Evolutionary conservation across 2,329 filamentous ascomycete species (phyloP), one percentile per base, ranked within the genome.

Genomic region (Trichophaea hybrida): DNA sequence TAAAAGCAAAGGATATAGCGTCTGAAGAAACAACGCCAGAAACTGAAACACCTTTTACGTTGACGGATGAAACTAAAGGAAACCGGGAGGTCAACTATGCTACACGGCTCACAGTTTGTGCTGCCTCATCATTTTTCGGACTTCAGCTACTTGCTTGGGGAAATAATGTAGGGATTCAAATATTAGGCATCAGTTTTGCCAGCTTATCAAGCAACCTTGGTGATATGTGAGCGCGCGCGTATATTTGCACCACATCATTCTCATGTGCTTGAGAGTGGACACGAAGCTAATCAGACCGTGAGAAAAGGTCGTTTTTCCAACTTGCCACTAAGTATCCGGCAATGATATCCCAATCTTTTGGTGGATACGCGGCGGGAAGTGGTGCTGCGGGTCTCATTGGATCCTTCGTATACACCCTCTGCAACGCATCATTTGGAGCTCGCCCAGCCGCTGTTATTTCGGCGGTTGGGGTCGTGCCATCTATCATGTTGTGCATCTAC

Each of bases 41-140:
- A 12, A 46, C 51, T 15, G n/a, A 49, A 24, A 54, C 57, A 10
- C 55, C 38, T 24, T 48, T 38, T 12, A 4, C 38, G 44, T 31
- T 35, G 15, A 34, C 46, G 12, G n/a, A 37, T 13, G 10, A 43
- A n/a, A 13, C 13, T 12, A 8, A 52, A 43, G 53, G 34, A 31
- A 55, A 56, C 5, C 48, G 54, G 24, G 57, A 60, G 50, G 58
- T 65, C n/a, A 62, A 65, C 43, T 65, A 64, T 37, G 44, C 61
- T 32, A 51, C 60, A 13, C 48, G 61, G 17, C 56, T 64, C 5
- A 60, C 59, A 10, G 34, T 65, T 13, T 65, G 57, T 43, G 59
- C 59, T 13, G 15, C 38, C 4, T 57, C 63, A 2, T 65, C 61
- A 1, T 64, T 65, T 46, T n/a, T 64, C 10, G 63, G 63, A 3